Evolutionary conservation across 2,329 filamentous ascomycete genomes (phyloP), one percentile per base, ranked within the genome.

Genomic region (Tolypocladium album): DNA sequence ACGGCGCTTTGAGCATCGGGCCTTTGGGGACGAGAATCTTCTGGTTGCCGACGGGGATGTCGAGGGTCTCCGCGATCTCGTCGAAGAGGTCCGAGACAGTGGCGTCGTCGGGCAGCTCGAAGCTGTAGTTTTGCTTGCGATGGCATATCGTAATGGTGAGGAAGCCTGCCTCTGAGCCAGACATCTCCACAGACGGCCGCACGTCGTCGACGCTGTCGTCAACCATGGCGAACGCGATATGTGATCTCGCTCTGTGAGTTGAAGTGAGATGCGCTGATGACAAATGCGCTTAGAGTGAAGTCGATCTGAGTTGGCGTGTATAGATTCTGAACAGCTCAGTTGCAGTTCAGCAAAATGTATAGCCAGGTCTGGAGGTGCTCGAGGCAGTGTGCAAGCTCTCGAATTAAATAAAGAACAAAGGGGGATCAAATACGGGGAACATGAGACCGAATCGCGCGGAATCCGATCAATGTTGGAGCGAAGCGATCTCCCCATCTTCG

Each of bases 1-100:
- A 86, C 0, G 87, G 86, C 0, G 79, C 76, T 64, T 85, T 88
- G 34, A 88, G 78, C 1, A 89, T 75, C 36, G 86, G 86, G 9
- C 82, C 75, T 68, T 88, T 88, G 50, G 86, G 79, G 17, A 84
- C 79, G 64, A 90, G 78, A 69, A 88, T 80, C 70, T 90, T 90
- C 68, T 90, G 87, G 71, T 89, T 85, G 12, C 77, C 70, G 42
- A 74, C 62, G 0, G 87, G 86, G 59, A 90, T 83, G 57, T 78
- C 79, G 58, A 89, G 78, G 3, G 73, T 70, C 52, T 74, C 70
- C 60, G 82, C 76, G 65, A 90, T 83, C 62, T 80, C 76, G 57
- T 78, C 70, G 53, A 85, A 86, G 43, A 90, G 81, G 66, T 88
- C 85, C 59, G 74, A 66, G 53, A 84, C 73, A 7, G 79, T 83